Evolutionary conservation across 495 filamentous ascomycete species (phyloP), one percentile per base, ranked within the genome.

Genomic region (Rostrohypoxylon terebratum): DNA sequence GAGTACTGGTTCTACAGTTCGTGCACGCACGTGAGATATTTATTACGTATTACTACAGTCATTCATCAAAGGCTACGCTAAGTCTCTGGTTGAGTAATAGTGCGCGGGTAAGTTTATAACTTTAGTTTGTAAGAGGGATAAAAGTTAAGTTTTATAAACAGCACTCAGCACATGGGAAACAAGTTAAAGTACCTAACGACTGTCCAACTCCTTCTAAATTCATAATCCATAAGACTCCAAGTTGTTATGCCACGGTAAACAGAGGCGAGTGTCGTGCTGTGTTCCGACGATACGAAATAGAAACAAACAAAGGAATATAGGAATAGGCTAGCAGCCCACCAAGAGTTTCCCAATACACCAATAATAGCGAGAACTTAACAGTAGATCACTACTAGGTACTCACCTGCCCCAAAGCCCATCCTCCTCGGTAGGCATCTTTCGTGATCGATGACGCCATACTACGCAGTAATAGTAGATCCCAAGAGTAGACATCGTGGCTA

Each of bases 401-500:
- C 33, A 58, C 34, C 9, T 16, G 10, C 11, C 6, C 3, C 11
- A 2, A 58, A 34, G 18, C 23, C 7, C 3, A 8, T 40, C 34
- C 5, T 58, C 34, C 33, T 58, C 33, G 4, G 33, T 23, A 11
- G 3, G 9, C 33, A 21, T 16, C 34, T 58, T 40, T 11, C 33
- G 54, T 40, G 16, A 23, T 13, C 34, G n/a, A 40, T 28, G 33
- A 4, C 54, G 54, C 34, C 54, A 38, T 1, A 40, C 54, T 16
- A 58, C 34, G 13, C 31, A 34, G 33, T 57, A 66, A 38, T 66
- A 71, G 16, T 53, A 71, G 8, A 18, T 48, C 1, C 63, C 55
- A 0, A 66, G 55, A 11, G 68, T 66, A 9, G 31, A 13, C 0
- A 23, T 7, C 1, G 68, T 71, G 2, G 48, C 50, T n/a, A 61